These are phyloP conservation scores for Endogone sp. DNA, from an alignment of 192 early-diverging fungal genomes.

Conservation along the genomic window DNA sequence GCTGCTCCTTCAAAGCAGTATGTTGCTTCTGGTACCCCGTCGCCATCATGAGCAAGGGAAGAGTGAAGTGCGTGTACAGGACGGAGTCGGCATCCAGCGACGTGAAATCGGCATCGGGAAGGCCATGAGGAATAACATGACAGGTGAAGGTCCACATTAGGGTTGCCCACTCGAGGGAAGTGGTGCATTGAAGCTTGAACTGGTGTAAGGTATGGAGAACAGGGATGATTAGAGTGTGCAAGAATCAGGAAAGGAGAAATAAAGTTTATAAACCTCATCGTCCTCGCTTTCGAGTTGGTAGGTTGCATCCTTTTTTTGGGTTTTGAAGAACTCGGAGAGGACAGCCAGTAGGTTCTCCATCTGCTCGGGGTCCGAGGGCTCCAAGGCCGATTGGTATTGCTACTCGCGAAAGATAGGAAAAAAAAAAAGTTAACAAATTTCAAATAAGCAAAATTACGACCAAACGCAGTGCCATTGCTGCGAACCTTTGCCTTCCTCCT, in stretches of 20 bases:
- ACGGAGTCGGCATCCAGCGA: neutral
- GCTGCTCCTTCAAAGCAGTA: neutral
- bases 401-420: constrained; percentile 3
- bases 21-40: neutral
- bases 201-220: neutral
- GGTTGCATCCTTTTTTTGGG: neutral
- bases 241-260: too few relatives aligned
- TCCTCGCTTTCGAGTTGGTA: neutral
- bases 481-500: neutral
- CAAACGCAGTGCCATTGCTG: too few relatives aligned
- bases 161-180: neutral
- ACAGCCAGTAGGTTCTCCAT: neutral
- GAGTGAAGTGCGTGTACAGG: neutral
- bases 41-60: neutral
- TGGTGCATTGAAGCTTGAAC: neutral
- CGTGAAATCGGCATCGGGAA: neutral
- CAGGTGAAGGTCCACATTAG: neutral
- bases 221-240: too few relatives aligned
- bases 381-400: neutral
- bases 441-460: too few relatives aligned
- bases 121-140: neutral
- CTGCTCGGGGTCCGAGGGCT: neutral
- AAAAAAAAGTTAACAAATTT: too few relatives aligned
- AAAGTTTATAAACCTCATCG: neutral
- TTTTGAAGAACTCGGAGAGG: neutral